Percentiles rank a stretch among this genome's conserved stretches.
These are phyloP conservation scores for Neobulgaria alba DNA, from an alignment of 2,329 filamentous ascomycete species.

Conservation along the genomic window DNA sequence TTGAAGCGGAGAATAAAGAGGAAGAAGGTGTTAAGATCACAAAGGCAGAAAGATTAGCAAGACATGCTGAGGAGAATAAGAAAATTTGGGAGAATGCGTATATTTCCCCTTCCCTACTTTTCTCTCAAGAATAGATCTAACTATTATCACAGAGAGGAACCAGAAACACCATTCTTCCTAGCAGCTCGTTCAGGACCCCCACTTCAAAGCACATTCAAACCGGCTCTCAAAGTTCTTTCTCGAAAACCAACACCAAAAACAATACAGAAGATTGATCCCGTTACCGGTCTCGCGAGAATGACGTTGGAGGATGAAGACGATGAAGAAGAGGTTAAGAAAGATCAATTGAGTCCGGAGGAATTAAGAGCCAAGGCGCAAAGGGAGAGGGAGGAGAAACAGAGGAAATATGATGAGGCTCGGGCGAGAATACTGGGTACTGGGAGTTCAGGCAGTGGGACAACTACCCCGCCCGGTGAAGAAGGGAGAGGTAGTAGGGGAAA, in stretches of 20 bases:
- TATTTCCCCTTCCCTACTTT: slow-evolving; percentile 22
- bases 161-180: slow-evolving; percentile 67
- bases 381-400: slow-evolving; percentile 83
- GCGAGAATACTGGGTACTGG: slow-evolving; percentile 72
- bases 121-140: not conserved
- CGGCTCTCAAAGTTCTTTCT: slow-evolving; percentile 74
- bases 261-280: slow-evolving; percentile 49
- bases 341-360: slow-evolving; percentile 64
- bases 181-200: slow-evolving; percentile 56
- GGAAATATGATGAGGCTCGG: slow-evolving; percentile 78
- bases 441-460: slow-evolving; percentile 51
- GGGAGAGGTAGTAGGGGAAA: slow-evolving; percentile 40
- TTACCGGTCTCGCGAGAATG: slow-evolving; percentile 39
- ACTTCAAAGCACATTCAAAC: slow-evolving; percentile 65
- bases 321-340: slow-evolving; percentile 52
- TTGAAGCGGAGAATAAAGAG: slow-evolving; percentile 11
- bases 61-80: slow-evolving; percentile 75
- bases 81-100: slow-evolving; percentile 88
- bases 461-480: slow-evolving; percentile 50
- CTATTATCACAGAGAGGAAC: slow-evolving; percentile 44
- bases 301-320: slow-evolving; percentile 52
- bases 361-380: slow-evolving; percentile 67
- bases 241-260: slow-evolving; percentile 62
- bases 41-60: slow-evolving; percentile 68
- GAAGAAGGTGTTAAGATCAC: slow-evolving; percentile 37